Evolutionary conservation across 2,329 filamentous ascomycete genomes (phyloP), one percentile per base, ranked within the genome.

Genomic region (Nemania diffusa): DNA sequence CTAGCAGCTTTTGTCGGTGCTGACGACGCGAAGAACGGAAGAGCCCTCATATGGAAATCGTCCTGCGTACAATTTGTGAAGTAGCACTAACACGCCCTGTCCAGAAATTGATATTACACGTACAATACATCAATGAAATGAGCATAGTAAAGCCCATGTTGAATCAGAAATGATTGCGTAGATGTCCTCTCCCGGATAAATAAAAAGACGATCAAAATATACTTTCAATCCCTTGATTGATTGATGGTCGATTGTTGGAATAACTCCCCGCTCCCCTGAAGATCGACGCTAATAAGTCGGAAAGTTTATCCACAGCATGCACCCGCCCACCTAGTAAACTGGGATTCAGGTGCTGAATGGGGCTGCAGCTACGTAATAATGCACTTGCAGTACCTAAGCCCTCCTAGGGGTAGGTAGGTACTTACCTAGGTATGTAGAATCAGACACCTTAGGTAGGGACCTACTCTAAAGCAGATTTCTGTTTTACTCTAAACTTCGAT

Each of bases 251-350:
- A 62, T 62, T n/a, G 17, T 24, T 27, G 15, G 22, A 20, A 52
- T 29, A 57, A 8, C 24, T 50, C 50, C n/a, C 37, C 50, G 40
- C 48, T 51, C 53, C 60, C 55, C 60, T 64, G 60, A 59, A 48
- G 64, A 67, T 67, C 64, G 29, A 52, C 50, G 64, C 57, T 52
- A 65, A 65, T 15, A 50, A 26, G 7, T 53, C 5, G 24, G 46
- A 50, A n/a, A 27, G 22, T 50, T 27, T 27, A 50, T 17, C 29
- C 20, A 60, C 29, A 40, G 22, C 58, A 53, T 46, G 20, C 26
- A 7, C 20, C 50, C 26, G 17, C 27, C 44, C 13, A 50, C 22
- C 22, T 26, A 50, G 13, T 26, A 13, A 27, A 26, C 46, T 48
- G 22, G n/a, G 44, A 15, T 27, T 27, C 9, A 50, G 26, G 40